phyloP scores from a whole-genome alignment of 164 flowering plant species.

The Vitis rotundifolia region DNA sequence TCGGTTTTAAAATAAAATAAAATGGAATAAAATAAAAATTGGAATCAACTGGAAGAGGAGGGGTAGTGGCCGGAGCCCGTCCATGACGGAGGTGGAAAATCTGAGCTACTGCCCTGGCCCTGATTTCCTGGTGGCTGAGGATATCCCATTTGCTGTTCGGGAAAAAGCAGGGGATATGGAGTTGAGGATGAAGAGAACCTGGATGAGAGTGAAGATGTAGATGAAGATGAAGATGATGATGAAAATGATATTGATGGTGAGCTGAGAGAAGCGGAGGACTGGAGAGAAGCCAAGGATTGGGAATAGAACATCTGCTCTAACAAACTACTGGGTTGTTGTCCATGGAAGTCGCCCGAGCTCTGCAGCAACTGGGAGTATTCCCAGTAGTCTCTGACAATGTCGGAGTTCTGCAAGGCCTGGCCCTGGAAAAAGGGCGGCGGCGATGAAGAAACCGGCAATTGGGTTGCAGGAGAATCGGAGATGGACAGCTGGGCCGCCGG shows the following conservation, averaged over 20 bases:
- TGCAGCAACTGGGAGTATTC: slow-evolving; percentile 58
- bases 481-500: slow-evolving; percentile 22
- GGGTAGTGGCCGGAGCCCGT: slow-evolving; percentile 34
- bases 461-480: slow-evolving; percentile 28
- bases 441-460: slow-evolving; percentile 6
- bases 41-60: slow-evolving; percentile 32
- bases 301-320: slow-evolving; percentile 38
- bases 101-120: slow-evolving; percentile 21
- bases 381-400: slow-evolving; percentile 42
- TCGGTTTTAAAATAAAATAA: not conserved
- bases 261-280: not conserved
- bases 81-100: slow-evolving; percentile 32
- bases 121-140: slow-evolving; percentile 29
- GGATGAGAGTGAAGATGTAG: slow-evolving; percentile 5
- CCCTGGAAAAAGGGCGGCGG: slow-evolving; percentile 11
- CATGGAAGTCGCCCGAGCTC: slow-evolving; percentile 33
- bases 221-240: slow-evolving; percentile 18
- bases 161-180: slow-evolving; percentile 27
- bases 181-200: slow-evolving; percentile 9
- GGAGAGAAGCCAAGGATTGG: slow-evolving; percentile 21
- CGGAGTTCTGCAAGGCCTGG: slow-evolving; percentile 15
- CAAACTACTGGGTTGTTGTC: slow-evolving; percentile 25
- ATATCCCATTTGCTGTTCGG: slow-evolving; percentile 23
- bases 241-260: slow-evolving; percentile 11
- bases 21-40: not conserved